A percentile compares a stretch with the other conserved stretches of the same genome.
These are phyloP conservation scores for Penicillium occitanis DNA, from an alignment of 2,329 filamentous ascomycete genomes.

Conservation along the genomic window DNA sequence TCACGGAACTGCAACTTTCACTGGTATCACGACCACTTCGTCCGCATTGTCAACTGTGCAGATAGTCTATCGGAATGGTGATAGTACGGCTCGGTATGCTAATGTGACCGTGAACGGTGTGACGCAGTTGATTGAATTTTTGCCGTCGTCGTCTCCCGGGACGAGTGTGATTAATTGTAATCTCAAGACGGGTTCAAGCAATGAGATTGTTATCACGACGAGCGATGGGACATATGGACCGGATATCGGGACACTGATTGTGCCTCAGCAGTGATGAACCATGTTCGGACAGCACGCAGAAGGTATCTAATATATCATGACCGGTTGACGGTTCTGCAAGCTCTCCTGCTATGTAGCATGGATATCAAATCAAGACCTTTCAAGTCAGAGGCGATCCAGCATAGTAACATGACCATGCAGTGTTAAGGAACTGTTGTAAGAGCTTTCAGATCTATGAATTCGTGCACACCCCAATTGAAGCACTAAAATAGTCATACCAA, in stretches of 20 bases:
- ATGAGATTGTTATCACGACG: slow-evolving; percentile 9
- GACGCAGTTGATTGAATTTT: slow-evolving; percentile 54
- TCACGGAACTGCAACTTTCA: slow-evolving; percentile 51
- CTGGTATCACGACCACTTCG: slow-evolving; percentile 45
- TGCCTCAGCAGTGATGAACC: slow-evolving; percentile 13
- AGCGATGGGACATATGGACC: slow-evolving; percentile 14
- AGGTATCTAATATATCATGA: background rate
- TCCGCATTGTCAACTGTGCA: slow-evolving; percentile 53
- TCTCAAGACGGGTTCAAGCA: slow-evolving; percentile 2
- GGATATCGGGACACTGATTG: slow-evolving; percentile 13
- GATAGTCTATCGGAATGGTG: slow-evolving; percentile 59
- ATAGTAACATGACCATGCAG: background rate
- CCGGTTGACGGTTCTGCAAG: background rate
- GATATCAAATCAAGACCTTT: background rate
- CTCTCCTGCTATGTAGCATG: too few relatives aligned
- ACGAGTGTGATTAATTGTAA: slow-evolving; percentile 4
- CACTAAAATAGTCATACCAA: slow-evolving; percentile 27
- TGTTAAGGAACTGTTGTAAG: background rate
- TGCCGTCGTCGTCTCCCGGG: slow-evolving; percentile 42
- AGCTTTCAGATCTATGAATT: background rate
- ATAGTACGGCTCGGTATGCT: slow-evolving; percentile 54
- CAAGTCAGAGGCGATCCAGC: background rate
- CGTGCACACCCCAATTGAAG: background rate
- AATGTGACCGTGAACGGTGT: slow-evolving; percentile 58
- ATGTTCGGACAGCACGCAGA: background rate